Evolutionary conservation across 768 basidiomycete species (phyloP), one percentile per base, ranked within the genome.

Genomic region (Phlebiopsis flavidoalba): DNA sequence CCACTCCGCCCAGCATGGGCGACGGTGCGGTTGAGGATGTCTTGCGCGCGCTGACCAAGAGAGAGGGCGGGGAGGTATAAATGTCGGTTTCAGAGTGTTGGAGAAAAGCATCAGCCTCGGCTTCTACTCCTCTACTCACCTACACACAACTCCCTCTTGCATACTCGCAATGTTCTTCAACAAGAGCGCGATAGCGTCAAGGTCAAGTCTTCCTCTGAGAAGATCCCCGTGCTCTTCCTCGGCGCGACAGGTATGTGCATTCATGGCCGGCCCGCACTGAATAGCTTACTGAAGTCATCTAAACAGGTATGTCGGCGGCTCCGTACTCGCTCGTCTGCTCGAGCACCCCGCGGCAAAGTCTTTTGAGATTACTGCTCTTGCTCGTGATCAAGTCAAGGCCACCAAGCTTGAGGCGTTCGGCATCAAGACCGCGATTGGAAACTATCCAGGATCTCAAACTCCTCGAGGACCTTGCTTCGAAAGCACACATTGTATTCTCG

Each of bases 231-330:
- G 19, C 35, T 64, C 57, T 11, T 61, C 26, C 43, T 59, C 17
- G 63, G 63, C 12, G 55, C 60, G 6, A 64, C 63, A 31, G 63
- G 63, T 64, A 15, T 21, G 57, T 47, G 19, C 17, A 3, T 40
- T 6, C 50, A 31, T 43, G 40, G 8, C 10, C 11, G 47, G n/a
- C 33, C 43, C 15, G n/a, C 10, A 12, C 5, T n/a, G n/a, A n/a
- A 14, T 15, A 6, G n/a, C 8, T 15, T 46, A 5, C 11, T 46
- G 0, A 52, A n/a, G n/a, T 14, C 22, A 11, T 14, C 7, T 14
- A 11, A 14, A 17, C 21, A 81, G 83, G 83, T 86, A 85, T 67
- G 81, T 84, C 50, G 83, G 83, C 0, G 85, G 83, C 22, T 76
- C 80, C 1, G 80, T 84, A 31, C 74, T 86, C 4, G 61, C 73